Base-by-base conservation (phyloP, 805 yeast species). In the Metschnikowia vanudenii region DNA sequence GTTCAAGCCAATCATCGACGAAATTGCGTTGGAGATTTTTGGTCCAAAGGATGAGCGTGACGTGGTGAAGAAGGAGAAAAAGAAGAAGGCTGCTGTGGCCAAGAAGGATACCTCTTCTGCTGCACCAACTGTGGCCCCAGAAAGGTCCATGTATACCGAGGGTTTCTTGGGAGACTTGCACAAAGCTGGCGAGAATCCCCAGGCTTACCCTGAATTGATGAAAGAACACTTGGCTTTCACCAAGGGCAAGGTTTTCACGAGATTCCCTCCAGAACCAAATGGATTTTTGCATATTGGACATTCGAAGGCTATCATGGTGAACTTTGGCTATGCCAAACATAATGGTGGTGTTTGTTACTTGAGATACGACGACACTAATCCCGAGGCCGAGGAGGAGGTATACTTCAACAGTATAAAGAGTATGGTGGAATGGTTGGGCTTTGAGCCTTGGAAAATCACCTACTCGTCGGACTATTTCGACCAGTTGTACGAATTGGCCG, bases 221-320 rank as follows among this genome's bases (percentile, higher is more conserved):
- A 75, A 75, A 53, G 85, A 81, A 54, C 99, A 94, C 65, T 74
- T 89, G 58, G 80, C 77, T 46, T 81, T 80, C 54, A 88, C 96
- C 29, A 77, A 80, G 32, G 96, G 97, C 39, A 76, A 79, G 61
- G 98, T 92, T 24, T 82, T 80, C 58, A 94, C 99, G 3, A 82
- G 99, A 64, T 94, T 94, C 71, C 99, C 99, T 39, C 99, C 99
- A 5, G 99, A 94, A 71, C 99, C 99, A 35, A 92, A 95, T 69
- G 99, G 99, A 57, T 94, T 83, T 64, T 77, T 94, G 62, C 99
- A 94, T 66, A 92, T 94, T 66, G 99, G 99, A 37, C 99, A 94
- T 64, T 86, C 96, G 35, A 94, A 94, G 71, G 99, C 99, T 43
- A 92, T 94, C 63, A 87, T 94, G 81, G 97, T 92, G 45, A 91